Evolutionary conservation across 306 rosid genomes (phyloP), one percentile per base, ranked within the genome.

Genomic region (Trichosanthes cucumerina): DNA sequence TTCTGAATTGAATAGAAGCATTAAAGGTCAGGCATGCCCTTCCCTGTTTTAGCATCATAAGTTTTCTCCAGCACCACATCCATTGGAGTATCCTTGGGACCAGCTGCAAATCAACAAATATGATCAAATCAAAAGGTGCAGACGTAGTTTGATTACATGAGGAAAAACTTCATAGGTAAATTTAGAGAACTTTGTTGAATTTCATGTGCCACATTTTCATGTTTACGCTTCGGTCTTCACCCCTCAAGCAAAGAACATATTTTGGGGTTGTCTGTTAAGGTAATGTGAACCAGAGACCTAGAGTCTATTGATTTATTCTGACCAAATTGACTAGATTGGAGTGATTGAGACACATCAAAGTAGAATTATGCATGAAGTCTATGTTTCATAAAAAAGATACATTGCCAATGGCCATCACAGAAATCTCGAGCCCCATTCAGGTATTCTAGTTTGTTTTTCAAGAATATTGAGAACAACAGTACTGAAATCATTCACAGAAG

Each of bases 21-120:
- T 83, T 84, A 92, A 79, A 95, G 96, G 47, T 84, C 89, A 60
- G 98, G 95, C 97, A 95, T 84, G 70, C 97, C 98, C 89, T 69
- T 87, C 76, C 98, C 98, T 31, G 89, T 71, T 88, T 95, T 95
- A 26, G 90, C 85, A 81, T 95, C 90, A 4, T 91, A 92, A 19
- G 97, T 92, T 89, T 83, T 95, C 88, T 95, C 92, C 49, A 84
- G 28, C 83, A 87, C 98, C 16, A 84, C 54, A 46, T 95, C 91
- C 87, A 92, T 81, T 0, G 91, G 88, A 70, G 97, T 95, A 63
- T 95, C 98, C 90, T 87, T 90, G 14, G 97, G 91, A 79, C 98
- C 98, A 83, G 83, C 97, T 95, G 97, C 83, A 82, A 84, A 83
- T 83, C 70, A 76, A 41, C 39, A 80, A 66, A 76, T 31, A 59